Percentiles rank a stretch among this genome's conserved stretches.
Conservation (phyloP, 352 stramenopile species). For the Pythium utonaiense region DNA sequence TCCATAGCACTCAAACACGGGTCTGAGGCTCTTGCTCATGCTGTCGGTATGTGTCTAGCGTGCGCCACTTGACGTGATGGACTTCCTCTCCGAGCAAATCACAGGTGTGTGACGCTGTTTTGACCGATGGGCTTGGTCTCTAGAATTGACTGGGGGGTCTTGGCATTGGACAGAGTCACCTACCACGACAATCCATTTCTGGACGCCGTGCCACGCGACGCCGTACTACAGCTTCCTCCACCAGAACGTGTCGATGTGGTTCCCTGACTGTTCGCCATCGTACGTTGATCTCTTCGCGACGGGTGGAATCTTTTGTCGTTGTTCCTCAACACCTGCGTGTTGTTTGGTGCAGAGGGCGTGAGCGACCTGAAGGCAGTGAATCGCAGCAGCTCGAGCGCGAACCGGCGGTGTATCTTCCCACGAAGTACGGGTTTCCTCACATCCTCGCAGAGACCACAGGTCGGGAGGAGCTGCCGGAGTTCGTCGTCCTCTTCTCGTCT, state of each 20-base stretch:
- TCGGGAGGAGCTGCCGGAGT: slow-evolving; percentile 44
- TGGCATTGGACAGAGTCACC: slow-evolving; percentile 11
- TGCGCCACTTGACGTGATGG: slow-evolving; percentile 75
- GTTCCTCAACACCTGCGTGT: not conserved
- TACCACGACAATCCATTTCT: slow-evolving; percentile 73
- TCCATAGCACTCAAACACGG: too few species aligned
- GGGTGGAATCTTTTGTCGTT: not conserved
- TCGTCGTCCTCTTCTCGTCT: slow-evolving; percentile 64
- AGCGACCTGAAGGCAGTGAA: slow-evolving; percentile 51
- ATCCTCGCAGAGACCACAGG: slow-evolving; percentile 15
- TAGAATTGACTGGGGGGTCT: not conserved
- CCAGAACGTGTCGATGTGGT: slow-evolving; percentile 82
- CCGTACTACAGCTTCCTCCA: slow-evolving; percentile 88
- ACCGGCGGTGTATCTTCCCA: slow-evolving; percentile 45
- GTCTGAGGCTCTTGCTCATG: not conserved
- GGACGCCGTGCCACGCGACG: slow-evolving; percentile 81
- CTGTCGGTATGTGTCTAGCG: slow-evolving; percentile 32
- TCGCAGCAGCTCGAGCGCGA: slow-evolving; percentile 64
- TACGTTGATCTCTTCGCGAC: slow-evolving; percentile 23
- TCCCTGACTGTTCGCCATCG: slow-evolving; percentile 77
- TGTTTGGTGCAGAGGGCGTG: slow-evolving; percentile 43
- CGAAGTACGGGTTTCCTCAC: slow-evolving; percentile 46
- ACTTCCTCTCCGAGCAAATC: slow-evolving; percentile 56
- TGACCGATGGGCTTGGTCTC: not conserved
- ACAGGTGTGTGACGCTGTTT: slow-evolving; percentile 38